Percentiles rank a stretch among this genome's conserved stretches.
These are phyloP conservation scores for Fusarium sp. DNA, from an alignment of 2,329 filamentous ascomycete species.

Conservation along the genomic window DNA sequence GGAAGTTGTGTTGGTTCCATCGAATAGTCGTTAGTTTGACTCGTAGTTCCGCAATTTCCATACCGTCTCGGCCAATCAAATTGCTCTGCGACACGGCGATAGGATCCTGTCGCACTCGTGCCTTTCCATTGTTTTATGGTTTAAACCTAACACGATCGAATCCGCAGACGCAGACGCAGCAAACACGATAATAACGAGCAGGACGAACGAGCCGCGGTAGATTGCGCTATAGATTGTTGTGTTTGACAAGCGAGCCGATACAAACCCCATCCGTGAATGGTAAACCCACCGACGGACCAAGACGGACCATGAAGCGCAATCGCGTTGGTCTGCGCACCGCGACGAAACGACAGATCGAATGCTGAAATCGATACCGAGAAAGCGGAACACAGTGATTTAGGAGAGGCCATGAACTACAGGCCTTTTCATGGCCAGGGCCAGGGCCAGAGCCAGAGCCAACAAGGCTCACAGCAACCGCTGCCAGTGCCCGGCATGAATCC, in stretches of 20 bases:
- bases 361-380: conserved; percentile 23
- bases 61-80: conserved; percentile 32
- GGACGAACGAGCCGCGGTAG: neutral
- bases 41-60: conserved; percentile 25
- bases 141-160: conserved; percentile 24
- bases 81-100: conserved; percentile 33
- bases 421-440: conserved; percentile 43
- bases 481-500: conserved; percentile 34
- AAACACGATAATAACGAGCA: conserved; percentile 5
- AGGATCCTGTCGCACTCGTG: conserved; percentile 39
- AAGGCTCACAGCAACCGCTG: conserved; percentile 40
- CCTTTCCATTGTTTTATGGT: conserved; percentile 33
- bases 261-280: conserved; percentile 10
- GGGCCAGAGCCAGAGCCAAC: conserved; percentile 42
- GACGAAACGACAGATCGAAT: conserved; percentile 37
- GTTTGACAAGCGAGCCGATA: neutral
- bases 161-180: conserved; percentile 5
- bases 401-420: conserved; percentile 49
- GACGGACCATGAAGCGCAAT: conserved; percentile 41
- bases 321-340: conserved; percentile 43
- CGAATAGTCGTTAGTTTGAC: conserved; percentile 6
- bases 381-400: neutral
- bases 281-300: conserved; percentile 3
- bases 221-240: neutral
- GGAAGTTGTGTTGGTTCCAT: neutral